Conservation (phyloP, 2,329 filamentous ascomycete genomes). For the Ploettnerulaceae sp. region DNA sequence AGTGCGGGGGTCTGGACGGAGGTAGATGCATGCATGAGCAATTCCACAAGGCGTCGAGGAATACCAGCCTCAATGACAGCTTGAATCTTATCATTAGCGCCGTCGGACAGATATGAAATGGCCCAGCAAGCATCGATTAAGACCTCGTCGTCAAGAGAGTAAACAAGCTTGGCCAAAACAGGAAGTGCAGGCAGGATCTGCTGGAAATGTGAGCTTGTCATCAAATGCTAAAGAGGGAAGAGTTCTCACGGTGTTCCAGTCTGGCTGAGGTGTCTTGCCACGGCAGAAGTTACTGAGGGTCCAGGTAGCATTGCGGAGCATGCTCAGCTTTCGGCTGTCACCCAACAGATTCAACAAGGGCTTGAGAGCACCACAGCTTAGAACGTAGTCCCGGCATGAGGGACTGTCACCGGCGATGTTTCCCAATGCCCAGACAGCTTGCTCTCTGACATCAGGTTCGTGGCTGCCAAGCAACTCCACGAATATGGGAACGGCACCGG, state of each 20-base stretch:
- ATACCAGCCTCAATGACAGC: conserved; percentile 98
- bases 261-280: conserved; percentile 97
- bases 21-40: conserved; percentile 96
- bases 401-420: conserved; percentile 99
- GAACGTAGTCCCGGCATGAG: conserved; percentile 92
- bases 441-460: conserved; percentile 95
- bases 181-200: conserved; percentile 93
- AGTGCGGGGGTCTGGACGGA: conserved; percentile 97
- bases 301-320: conserved; percentile 98
- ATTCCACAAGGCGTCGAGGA: conserved; percentile 89
- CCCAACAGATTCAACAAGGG: conserved; percentile 85
- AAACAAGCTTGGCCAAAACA: conserved; percentile 93
- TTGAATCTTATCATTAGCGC: conserved; percentile 98
- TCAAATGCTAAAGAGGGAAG: conserved; percentile 9
- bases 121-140: conserved; percentile 99
- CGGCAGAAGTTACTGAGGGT: conserved; percentile 99
- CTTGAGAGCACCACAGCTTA: conserved; percentile 84
- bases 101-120: conserved; percentile 96
- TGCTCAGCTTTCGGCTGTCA: conserved; percentile 97
- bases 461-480: conserved; percentile 93
- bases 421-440: conserved; percentile 96
- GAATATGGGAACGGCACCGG: conserved; percentile 96
- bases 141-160: conserved; percentile 96
- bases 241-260: conserved; percentile 84
- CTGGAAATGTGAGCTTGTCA: conserved; percentile 29